Conservation (phyloP, 108 stramenopile genomes). For the Stephanodiscus minutulus region DNA sequence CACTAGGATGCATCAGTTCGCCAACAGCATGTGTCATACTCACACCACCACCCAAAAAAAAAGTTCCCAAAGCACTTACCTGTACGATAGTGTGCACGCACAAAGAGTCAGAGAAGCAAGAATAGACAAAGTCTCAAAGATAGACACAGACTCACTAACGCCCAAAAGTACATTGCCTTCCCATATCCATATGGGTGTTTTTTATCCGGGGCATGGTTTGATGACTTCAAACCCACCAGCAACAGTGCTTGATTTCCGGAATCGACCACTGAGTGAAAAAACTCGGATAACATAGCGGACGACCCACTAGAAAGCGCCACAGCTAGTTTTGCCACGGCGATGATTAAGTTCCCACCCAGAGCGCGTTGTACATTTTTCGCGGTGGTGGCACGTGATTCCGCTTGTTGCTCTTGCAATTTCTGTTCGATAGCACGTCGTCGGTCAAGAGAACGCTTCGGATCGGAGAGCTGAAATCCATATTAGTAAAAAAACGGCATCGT, state of each 20-base stretch:
- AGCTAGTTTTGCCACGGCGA: conserved; percentile 85
- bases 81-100: conserved; percentile 30
- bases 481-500: background rate
- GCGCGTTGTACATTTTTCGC: conserved; percentile 75
- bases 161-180: conserved; percentile 83
- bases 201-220: conserved; percentile 76
- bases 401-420: conserved; percentile 32
- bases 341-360: conserved; percentile 88
- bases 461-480: conserved; percentile 17
- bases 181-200: conserved; percentile 94
- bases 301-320: conserved; percentile 90
- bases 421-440: conserved; percentile 37
- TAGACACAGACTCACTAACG: conserved; percentile 44
- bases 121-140: background rate
- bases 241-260: conserved; percentile 94
- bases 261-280: conserved; percentile 94
- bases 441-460: conserved; percentile 24
- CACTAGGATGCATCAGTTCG: conserved; percentile 65
- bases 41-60: conserved; percentile 95
- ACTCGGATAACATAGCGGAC: conserved; percentile 93
- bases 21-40: conserved; percentile 84
- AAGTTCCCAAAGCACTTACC: conserved; percentile 93
- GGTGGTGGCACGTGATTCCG: conserved; percentile 38
- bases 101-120: background rate
- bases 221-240: conserved; percentile 80